phyloP scores from a whole-genome alignment of 768 basidiomycete genomes.

The Trametes cingulata region DNA sequence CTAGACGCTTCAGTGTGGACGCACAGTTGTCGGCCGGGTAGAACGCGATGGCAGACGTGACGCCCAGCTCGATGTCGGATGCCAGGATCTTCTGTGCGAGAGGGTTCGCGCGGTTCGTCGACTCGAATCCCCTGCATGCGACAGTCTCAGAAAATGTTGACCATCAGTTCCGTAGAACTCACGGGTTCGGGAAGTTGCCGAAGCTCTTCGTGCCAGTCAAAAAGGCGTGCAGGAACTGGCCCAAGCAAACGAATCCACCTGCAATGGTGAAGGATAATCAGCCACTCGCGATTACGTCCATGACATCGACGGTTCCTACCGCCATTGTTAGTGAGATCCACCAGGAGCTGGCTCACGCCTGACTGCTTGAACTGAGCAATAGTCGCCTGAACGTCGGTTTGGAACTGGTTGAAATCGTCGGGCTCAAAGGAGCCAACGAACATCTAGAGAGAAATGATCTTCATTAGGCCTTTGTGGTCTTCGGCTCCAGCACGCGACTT shows the following conservation, averaged over 20 bases:
- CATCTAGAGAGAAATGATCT: conserved; percentile 40
- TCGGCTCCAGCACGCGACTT: conserved; percentile 23
- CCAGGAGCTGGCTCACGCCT: conserved; percentile 51
- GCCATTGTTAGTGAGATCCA: conserved; percentile 65
- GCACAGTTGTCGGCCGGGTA: conserved; percentile 57
- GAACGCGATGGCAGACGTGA: conserved; percentile 39
- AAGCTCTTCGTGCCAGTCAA: conserved; percentile 46
- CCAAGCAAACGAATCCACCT: conserved; percentile 66
- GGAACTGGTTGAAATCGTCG: conserved; percentile 51
- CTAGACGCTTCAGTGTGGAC: neutral
- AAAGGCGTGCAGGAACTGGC: conserved; percentile 59
- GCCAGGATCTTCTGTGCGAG: conserved; percentile 61
- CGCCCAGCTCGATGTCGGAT: conserved; percentile 47
- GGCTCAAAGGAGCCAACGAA: conserved; percentile 59
- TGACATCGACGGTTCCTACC: conserved; percentile 41
- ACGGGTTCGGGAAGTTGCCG: conserved; percentile 47
- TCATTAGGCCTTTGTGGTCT: neutral
- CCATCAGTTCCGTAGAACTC: conserved; percentile 24
- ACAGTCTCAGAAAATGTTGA: neutral
- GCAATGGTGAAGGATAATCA: neutral
- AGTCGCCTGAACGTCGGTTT: conserved; percentile 48
- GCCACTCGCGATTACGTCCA: too few species aligned
- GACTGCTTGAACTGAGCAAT: conserved; percentile 46
- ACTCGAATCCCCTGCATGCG: conserved; percentile 52
- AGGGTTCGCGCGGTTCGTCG: conserved; percentile 52